phyloP scores from a whole-genome alignment of 129 eudicot genomes.

The Erigeron canadensis region DNA sequence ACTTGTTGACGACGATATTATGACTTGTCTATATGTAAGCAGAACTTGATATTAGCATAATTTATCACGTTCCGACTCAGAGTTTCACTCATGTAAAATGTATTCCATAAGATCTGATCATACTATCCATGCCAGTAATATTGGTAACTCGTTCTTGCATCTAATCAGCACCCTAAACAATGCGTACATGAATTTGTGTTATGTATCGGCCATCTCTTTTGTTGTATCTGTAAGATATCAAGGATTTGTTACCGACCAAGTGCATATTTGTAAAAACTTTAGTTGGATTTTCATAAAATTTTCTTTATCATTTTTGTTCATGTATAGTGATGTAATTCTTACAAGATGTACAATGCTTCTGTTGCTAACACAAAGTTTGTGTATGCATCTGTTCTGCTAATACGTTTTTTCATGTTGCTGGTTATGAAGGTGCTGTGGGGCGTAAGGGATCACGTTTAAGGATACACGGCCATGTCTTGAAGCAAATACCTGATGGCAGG shows the following conservation, averaged over 20 bases:
- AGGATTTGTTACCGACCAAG: neutral
- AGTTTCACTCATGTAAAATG: too few relatives aligned
- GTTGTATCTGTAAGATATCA: neutral
- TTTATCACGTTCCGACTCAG: too few relatives aligned
- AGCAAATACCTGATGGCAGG: conserved; percentile 4
- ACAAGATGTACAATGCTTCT: neutral
- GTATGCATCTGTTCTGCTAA: neutral
- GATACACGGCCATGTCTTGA: neutral
- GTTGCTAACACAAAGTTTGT: too few relatives aligned
- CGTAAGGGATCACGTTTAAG: conserved; percentile 26
- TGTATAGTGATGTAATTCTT: neutral
- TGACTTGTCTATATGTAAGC: too few relatives aligned
- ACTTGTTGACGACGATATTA: too few relatives aligned
- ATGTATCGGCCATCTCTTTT: neutral
- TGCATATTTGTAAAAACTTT: neutral
- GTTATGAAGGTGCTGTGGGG: conserved; percentile 39
- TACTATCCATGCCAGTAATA: too few relatives aligned
- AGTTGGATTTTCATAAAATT: neutral
- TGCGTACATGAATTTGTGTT: neutral
- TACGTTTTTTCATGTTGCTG: neutral
- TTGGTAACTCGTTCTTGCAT: too few relatives aligned
- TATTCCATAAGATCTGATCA: too few relatives aligned
- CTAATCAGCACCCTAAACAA: too few relatives aligned
- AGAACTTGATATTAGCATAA: too few relatives aligned
- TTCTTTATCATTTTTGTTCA: neutral